Percentiles rank a stretch among this genome's conserved stretches.
Evolutionary conservation across 352 stramenopile species (phyloP).

Genomic region (Pythium coloratum): DNA sequence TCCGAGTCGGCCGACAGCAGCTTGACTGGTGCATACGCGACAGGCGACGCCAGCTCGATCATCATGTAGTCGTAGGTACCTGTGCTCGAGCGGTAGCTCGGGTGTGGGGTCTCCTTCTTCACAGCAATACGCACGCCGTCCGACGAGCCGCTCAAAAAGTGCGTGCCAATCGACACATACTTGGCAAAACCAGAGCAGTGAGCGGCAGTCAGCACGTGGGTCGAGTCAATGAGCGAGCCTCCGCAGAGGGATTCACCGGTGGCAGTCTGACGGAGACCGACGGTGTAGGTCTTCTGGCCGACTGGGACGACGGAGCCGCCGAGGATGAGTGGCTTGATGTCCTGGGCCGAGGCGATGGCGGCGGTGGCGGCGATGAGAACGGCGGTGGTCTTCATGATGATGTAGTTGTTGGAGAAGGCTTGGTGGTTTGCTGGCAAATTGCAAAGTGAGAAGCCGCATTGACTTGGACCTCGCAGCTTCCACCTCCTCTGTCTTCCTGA

Average conservation of each 20-base stretch:
- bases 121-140: constrained; percentile 37
- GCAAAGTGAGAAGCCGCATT: constrained; percentile 9
- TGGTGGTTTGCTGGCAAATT: constrained; percentile 16
- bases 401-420: background rate
- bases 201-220: constrained; percentile 43
- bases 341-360: background rate
- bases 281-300: constrained; percentile 36
- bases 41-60: constrained; percentile 24
- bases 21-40: constrained; percentile 1
- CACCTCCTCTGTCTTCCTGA: no score
- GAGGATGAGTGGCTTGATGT: constrained; percentile 46
- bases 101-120: constrained; percentile 10
- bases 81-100: constrained; percentile 14
- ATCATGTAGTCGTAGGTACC: constrained; percentile 49
- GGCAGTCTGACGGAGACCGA: constrained; percentile 24
- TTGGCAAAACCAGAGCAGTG: constrained; percentile 43
- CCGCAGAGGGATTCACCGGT: constrained; percentile 27
- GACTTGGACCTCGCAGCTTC: no score
- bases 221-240: constrained; percentile 49
- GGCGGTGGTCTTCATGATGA: constrained; percentile 17
- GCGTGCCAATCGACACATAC: constrained; percentile 54
- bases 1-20: constrained; percentile 6
- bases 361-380: background rate
- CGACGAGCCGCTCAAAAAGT: constrained; percentile 44
- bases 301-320: constrained; percentile 40